phyloP scores from a whole-genome alignment of 225 moss, liverwort and hornwort species.

The Pseudisothecium myosuroides region DNA sequence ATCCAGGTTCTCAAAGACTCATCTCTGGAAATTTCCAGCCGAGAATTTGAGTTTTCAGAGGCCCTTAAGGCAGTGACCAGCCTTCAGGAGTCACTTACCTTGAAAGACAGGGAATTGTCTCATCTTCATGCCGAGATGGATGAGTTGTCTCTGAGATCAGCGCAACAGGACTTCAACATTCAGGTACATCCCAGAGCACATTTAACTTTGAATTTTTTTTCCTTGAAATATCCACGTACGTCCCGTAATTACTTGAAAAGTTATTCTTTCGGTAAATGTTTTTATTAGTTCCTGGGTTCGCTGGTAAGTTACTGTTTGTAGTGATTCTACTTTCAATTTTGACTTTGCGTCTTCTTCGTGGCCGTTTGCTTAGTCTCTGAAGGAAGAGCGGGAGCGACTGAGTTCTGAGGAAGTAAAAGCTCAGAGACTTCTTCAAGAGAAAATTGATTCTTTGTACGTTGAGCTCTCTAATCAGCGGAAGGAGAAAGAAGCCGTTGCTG shows the following conservation, averaged over 20 bases:
- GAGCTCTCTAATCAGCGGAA: constrained; percentile 19
- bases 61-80: too few relatives aligned
- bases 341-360: neutral
- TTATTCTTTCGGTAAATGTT: neutral
- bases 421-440: constrained; percentile 12
- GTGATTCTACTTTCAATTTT: neutral
- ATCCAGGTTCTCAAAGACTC: too few relatives aligned
- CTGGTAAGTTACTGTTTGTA: neutral
- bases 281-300: too few relatives aligned
- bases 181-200: too few relatives aligned
- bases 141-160: too few relatives aligned
- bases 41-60: too few relatives aligned
- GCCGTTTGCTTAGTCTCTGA: constrained; percentile 11
- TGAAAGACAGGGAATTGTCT: too few relatives aligned
- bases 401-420: constrained; percentile 24
- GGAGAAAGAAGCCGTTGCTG: constrained; percentile 25
- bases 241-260: neutral
- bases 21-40: too few relatives aligned
- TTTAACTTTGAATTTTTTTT: too few relatives aligned
- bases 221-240: neutral
- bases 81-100: too few relatives aligned
- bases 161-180: too few relatives aligned
- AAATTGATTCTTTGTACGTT: neutral
- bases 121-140: too few relatives aligned
- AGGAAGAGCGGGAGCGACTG: constrained; percentile 31